Evolutionary conservation across 2,329 filamentous ascomycete species (phyloP).

Genomic region (Diaporthe vaccinii): DNA sequence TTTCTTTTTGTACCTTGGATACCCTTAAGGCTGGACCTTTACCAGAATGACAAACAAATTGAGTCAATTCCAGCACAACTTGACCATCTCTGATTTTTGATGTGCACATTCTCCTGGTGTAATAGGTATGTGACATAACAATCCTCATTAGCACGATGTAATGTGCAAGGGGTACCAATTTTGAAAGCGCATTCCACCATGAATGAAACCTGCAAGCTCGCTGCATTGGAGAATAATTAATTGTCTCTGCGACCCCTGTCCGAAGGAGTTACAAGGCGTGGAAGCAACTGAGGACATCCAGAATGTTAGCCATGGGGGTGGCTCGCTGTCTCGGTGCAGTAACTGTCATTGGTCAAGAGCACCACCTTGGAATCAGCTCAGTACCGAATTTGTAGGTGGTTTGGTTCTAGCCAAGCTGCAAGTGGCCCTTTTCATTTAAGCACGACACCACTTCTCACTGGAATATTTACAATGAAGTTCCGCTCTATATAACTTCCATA

Average conservation of each 20-base stretch:
- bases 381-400: background rate
- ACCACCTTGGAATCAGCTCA: background rate
- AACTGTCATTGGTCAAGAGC: background rate
- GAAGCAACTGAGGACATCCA: background rate
- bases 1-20: slow-evolving; percentile 6
- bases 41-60: background rate
- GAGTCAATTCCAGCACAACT: too few species aligned
- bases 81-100: background rate
- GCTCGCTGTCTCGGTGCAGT: background rate
- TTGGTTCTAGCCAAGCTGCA: slow-evolving; percentile 20
- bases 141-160: background rate
- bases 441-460: background rate
- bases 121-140: background rate
- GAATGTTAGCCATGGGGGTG: background rate
- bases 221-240: background rate
- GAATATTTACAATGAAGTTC: background rate
- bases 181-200: background rate
- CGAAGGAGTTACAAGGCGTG: background rate
- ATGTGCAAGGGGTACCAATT: background rate
- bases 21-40: slow-evolving; percentile 19
- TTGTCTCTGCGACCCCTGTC: background rate
- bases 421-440: slow-evolving; percentile 13
- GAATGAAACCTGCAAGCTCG: background rate
- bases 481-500: slow-evolving; percentile 6
- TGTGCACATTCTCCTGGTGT: background rate